Evolutionary conservation across 768 basidiomycete species (phyloP).

Genomic region (Pleurotus ostreatus): DNA sequence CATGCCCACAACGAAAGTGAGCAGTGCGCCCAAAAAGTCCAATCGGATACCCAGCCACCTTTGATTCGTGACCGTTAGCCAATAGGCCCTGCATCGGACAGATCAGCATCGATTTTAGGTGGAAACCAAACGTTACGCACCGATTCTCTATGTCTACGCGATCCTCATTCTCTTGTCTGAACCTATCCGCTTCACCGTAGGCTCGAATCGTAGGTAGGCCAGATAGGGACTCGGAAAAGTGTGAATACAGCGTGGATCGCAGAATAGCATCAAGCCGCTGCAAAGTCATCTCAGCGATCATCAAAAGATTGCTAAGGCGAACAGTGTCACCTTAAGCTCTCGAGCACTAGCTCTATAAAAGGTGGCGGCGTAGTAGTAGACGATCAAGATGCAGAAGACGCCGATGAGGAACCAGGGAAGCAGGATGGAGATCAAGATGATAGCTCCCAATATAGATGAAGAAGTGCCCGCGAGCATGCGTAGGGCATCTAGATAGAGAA

Average conservation of each 20-base stretch:
- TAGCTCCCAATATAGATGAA: conserved; percentile 65
- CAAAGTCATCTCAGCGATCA: neutral
- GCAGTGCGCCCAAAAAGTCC: conserved; percentile 72
- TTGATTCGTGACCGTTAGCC: conserved; percentile 84
- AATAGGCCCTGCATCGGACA: conserved; percentile 61
- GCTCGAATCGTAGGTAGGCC: conserved; percentile 87
- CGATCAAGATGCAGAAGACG: conserved; percentile 50
- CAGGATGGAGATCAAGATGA: conserved; percentile 74
- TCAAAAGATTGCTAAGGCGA: neutral
- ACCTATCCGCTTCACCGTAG: conserved; percentile 76
- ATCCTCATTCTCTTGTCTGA: conserved; percentile 70
- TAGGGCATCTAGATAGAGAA: conserved; percentile 46
- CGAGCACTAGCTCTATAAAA: conserved; percentile 71
- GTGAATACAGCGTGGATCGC: conserved; percentile 82
- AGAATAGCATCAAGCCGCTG: conserved; percentile 79
- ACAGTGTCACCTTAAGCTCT: conserved; percentile 65
- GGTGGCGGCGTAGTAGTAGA: conserved; percentile 67
- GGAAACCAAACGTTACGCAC: conserved; percentile 23
- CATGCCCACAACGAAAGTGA: conserved; percentile 78
- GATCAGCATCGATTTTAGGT: neutral
- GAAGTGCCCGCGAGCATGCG: conserved; percentile 68
- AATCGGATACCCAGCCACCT: conserved; percentile 88
- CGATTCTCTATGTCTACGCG: conserved; percentile 82
- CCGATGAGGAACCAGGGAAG: conserved; percentile 85
- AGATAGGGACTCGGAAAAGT: conserved; percentile 88